These are phyloP conservation scores for Sporothrix dimorphospora DNA, from an alignment of 2,329 filamentous ascomycete genomes.

Conservation along the genomic window DNA sequence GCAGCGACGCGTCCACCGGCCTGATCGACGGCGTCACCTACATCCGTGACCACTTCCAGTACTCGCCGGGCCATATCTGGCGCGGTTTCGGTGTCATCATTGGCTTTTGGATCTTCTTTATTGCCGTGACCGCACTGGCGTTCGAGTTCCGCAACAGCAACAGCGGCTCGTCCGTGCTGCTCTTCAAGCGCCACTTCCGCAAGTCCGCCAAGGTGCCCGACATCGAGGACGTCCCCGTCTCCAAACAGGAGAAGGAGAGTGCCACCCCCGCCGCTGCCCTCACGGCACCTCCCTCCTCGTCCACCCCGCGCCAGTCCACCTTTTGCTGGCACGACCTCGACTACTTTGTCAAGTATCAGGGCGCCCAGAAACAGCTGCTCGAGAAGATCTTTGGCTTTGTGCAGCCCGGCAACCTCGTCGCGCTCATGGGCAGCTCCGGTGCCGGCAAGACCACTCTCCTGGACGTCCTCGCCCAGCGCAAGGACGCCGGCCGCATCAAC, in stretches of 20 bases:
- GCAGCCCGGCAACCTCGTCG: slow-evolving; percentile 76
- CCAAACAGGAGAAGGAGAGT: background rate
- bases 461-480: slow-evolving; percentile 79
- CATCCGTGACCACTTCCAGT: slow-evolving; percentile 55
- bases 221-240: background rate
- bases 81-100: slow-evolving; percentile 77
- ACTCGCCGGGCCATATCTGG: slow-evolving; percentile 64
- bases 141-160: slow-evolving; percentile 64
- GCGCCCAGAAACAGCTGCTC: slow-evolving; percentile 68
- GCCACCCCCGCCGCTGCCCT: slow-evolving; percentile 39
- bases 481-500: slow-evolving; percentile 74
- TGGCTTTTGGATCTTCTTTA: slow-evolving; percentile 63
- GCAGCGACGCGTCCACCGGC: slow-evolving; percentile 11
- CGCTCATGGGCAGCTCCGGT: slow-evolving; percentile 78
- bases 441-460: slow-evolving; percentile 89
- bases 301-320: slow-evolving; percentile 54
- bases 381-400: slow-evolving; percentile 84
- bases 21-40: slow-evolving; percentile 61
- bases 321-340: slow-evolving; percentile 76
- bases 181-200: slow-evolving; percentile 31
- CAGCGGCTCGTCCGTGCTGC: slow-evolving; percentile 40
- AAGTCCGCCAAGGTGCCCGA: background rate
- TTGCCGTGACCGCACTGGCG: slow-evolving; percentile 55
- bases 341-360: slow-evolving; percentile 66
- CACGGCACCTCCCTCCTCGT: background rate